Base-by-base conservation (phyloP, 106 monocot species). In the Cymbidium sinense region DNA sequence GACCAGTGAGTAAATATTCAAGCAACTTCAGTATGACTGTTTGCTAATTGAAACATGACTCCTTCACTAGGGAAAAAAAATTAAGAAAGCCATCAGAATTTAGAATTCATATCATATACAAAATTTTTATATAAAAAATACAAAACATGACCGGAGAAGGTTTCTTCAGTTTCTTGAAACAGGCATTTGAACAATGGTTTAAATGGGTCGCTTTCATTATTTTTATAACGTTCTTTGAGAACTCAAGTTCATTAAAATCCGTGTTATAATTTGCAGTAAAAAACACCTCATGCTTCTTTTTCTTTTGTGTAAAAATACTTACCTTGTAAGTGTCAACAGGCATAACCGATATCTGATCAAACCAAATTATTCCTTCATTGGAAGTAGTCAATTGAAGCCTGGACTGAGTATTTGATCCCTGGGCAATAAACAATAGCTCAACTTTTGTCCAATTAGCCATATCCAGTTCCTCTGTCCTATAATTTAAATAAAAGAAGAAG, bases 271-370 rank as follows among this genome's bases (percentile, higher is more conserved):
- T 30, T 67, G 30, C 15, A 33, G 31, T 15, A 29, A 31, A 34
- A 69, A 29, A 69, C 10, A 17, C 12, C 34, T 5, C 4, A 50
- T 17, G 18, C 25, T 55, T 34, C 8, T 47, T 35, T 77, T 35
- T 77, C 10, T 54, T 34, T 33, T 31, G 33, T 15, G 29, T 54
- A 64, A 80, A n/a, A 80, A 25, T 74, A 43, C 17, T 54, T 90
- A 96, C 95, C 89, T 87, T 96, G 70, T 93, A 87, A 43, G 95
- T 96, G 79, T 96, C 95, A 17, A 79, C 43, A 28, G 95, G 96
- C 91, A 93, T 93, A 58, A 87, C 82, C 31, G 89, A 91, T 61
- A 94, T 86, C 87, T 99, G 94, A 82, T 94, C 94, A 34, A 94
- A 83, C 98, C 94, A 99, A 70, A 99, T 80, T 37, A 85, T 78